Evolutionary conservation across 1,284 basidiomycete species (phyloP).

Genomic region (Trametes polyzona): DNA sequence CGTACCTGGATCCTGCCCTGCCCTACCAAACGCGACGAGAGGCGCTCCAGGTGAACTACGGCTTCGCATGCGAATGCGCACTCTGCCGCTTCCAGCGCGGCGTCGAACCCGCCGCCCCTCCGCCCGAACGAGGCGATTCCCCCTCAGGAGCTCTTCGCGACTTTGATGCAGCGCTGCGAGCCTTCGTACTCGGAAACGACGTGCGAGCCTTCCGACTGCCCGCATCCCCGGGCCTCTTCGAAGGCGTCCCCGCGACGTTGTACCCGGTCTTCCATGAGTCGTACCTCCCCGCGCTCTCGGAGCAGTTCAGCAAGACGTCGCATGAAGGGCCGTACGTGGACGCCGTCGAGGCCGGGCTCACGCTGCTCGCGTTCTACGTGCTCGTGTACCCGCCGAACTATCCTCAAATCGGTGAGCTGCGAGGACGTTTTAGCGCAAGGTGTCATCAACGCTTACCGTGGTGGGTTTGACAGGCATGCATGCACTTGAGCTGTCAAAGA

Average conservation of each 20-base stretch:
- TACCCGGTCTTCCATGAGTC: constrained; percentile 54
- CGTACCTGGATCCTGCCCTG: constrained; percentile 77
- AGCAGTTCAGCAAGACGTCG: constrained; percentile 64
- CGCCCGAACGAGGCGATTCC: constrained; percentile 35
- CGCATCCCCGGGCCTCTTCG: constrained; percentile 27
- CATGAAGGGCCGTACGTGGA: constrained; percentile 60
- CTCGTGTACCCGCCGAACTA: constrained; percentile 73
- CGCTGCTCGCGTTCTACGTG: constrained; percentile 64
- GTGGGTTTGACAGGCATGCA: constrained; percentile 59
- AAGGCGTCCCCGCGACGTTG: constrained; percentile 45
- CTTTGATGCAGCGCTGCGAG: constrained; percentile 42
- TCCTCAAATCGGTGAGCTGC: constrained; percentile 70
- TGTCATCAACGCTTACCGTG: constrained; percentile 1
- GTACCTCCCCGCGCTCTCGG: constrained; percentile 61
- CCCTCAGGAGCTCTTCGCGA: constrained; percentile 27
- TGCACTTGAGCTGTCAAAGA: constrained; percentile 73
- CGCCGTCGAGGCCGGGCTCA: constrained; percentile 58
- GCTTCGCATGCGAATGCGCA: constrained; percentile 65
- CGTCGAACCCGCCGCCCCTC: constrained; percentile 40
- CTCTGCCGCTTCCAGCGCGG: constrained; percentile 52
- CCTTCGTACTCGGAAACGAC: constrained; percentile 40
- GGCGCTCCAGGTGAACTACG: constrained; percentile 63
- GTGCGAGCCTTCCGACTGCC: constrained; percentile 11
- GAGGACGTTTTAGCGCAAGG: not conserved
- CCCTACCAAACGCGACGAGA: constrained; percentile 57